Base-by-base conservation (phyloP, 108 stramenopile genomes). In the Schizochytrium sp. region DNA sequence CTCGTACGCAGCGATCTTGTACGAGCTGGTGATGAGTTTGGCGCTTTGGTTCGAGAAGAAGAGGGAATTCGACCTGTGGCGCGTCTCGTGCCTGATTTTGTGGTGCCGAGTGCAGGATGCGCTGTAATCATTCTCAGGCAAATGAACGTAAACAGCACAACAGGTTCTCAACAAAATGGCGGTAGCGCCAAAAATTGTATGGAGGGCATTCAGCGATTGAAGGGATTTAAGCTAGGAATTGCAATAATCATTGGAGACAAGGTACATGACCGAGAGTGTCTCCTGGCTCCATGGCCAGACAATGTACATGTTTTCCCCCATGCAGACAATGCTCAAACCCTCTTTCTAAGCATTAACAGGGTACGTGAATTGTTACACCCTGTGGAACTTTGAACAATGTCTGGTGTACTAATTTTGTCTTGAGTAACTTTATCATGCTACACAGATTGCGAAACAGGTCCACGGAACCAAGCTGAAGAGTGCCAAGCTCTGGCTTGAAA, bases 61-160 rank as follows among this genome's bases (percentile, higher is more conserved):
- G 5, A 46, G 50, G 76, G 76, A n/a, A 55, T 83, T 42, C 76
- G 76, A 47, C 50, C 53, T 40, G 76, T 83, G 8, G 17, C 12
- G 50, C 47, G 53, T 5, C 76, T 83, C 2, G 53, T 55, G 2
- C 50, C 76, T 13, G 76, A 83, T 40, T 49, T 55, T 10, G 76
- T 83, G 15, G 53, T 83, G 8, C 76, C 76, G 12, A 55, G 50
- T 38, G 76, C 76, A 8, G 76, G 76, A 17, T 83, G 76, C 28
- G 76, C 76, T n/a, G 5, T 83, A n/a, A 53, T 83, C 5, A 47
- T 83, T 7, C 64, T 28, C 28, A 28, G 28, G 28, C 28, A 28
- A 28, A 28, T 28, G 28, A 28, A 28, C 28, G 28, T 28, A 28
- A 28, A 28, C 28, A 28, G 28, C 28, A 28, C 28, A 28, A 28